phyloP scores from a whole-genome alignment of 2,329 filamentous ascomycete genomes.

The Botrytis galanthina region DNA sequence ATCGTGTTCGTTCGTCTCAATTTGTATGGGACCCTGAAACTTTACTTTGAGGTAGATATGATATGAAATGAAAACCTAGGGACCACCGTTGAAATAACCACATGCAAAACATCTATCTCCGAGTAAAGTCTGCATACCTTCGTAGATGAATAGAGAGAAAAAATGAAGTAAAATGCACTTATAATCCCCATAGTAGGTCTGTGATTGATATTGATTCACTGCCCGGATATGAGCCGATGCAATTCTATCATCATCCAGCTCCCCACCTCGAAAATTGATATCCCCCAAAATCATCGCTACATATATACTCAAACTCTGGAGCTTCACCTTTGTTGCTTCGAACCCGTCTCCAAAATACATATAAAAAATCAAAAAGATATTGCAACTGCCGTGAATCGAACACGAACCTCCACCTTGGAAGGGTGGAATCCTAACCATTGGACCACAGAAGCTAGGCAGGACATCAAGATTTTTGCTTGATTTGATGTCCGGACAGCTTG shows the following conservation, averaged over 20 bases:
- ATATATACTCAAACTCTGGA: not conserved
- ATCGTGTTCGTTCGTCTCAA: not conserved
- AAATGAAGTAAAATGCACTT: not conserved
- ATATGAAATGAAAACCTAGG: no score
- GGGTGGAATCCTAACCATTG: slow-evolving; percentile 7
- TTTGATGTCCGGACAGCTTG: accelerated
- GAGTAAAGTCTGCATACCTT: no score
- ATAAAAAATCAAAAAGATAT: not conserved
- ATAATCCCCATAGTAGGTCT: not conserved
- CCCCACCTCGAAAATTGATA: not conserved
- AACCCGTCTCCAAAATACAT: not conserved
- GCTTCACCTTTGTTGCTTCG: not conserved
- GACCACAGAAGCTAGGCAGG: not conserved
- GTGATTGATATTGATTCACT: not conserved
- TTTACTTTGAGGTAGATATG: not conserved
- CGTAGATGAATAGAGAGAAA: not conserved
- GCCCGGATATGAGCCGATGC: not conserved
- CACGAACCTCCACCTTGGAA: not conserved
- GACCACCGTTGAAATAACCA: not conserved
- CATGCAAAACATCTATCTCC: not conserved
- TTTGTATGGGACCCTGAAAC: not conserved
- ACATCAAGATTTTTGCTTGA: not conserved
- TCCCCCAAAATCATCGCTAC: not conserved
- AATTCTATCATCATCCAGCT: not conserved
- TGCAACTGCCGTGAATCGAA: not conserved